phyloP scores from a whole-genome alignment of 495 filamentous ascomycete genomes.

The Xylaria palmicola region DNA sequence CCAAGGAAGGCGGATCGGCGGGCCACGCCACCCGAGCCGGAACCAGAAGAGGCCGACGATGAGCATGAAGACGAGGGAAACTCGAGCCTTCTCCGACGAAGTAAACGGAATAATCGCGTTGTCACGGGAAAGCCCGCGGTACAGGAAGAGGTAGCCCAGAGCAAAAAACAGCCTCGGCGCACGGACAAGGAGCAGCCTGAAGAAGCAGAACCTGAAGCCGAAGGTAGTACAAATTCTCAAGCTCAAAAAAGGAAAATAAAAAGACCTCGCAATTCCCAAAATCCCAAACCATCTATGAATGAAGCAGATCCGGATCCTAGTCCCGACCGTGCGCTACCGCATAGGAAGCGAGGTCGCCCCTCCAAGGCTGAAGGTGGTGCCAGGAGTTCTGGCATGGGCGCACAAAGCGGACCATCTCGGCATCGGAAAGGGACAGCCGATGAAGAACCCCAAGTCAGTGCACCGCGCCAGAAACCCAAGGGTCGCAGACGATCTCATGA shows the following conservation, averaged over 20 bases:
- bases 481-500: constrained; percentile 13
- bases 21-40: constrained; percentile 13
- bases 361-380: background rate
- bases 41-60: constrained; percentile 25
- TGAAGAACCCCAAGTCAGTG: constrained; percentile 6
- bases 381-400: background rate
- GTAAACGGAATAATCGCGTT: constrained; percentile 17
- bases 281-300: constrained; percentile 15
- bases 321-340: constrained; percentile 3
- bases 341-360: constrained; percentile 21
- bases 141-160: constrained; percentile 1
- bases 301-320: background rate
- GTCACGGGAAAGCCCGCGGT: background rate
- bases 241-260: constrained; percentile 21
- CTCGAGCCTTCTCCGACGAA: constrained; percentile 26
- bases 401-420: constrained; percentile 17
- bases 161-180: constrained; percentile 17
- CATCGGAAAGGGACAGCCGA: constrained; percentile 5
- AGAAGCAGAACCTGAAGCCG: constrained; percentile 13
- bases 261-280: constrained; percentile 24
- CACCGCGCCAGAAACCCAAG: constrained; percentile 6
- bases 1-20: constrained; percentile 24
- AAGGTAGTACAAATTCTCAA: background rate
- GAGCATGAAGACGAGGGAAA: constrained; percentile 30
- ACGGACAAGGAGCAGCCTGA: background rate